Evolutionary conservation across 192 early-diverging fungal species (phyloP), one percentile per base, ranked within the genome.

Genomic region (Geranomyces variabilis): DNA sequence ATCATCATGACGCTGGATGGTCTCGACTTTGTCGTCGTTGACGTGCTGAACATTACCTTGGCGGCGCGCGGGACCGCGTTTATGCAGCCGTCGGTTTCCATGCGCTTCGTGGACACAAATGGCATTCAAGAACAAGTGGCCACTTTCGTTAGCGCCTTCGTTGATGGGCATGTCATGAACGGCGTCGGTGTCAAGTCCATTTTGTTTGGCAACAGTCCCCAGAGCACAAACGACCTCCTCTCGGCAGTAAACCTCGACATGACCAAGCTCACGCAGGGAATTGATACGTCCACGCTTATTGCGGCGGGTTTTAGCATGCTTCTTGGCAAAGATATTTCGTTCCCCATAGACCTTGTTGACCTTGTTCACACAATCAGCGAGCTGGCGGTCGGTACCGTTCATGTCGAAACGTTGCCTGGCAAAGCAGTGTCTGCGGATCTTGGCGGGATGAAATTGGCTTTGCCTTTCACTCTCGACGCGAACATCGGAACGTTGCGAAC

Each of bases 381-480:
- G 26, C 8, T 14, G 8, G 24, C 24, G 12, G 19, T 19, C 8
- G 56, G 56, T 8, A 57, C 56, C 12, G 9, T 57, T 26, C 10
- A 24, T 10, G 19, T 57, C 9, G 56, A 57, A 14, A 57, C 56
- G 14, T 22, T 21, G 26, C 56, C 56, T 10, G 24, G 24, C 56
- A 57, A 24, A 57, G 56, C 24, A 10, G 24, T 57, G 13, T 21
- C 19, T 24, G 19, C 26, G 10, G 24, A 26, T 24, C 12, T 57
- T 10, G 56, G 9, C 9, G 56, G 56, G 9, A 26, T 57, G 56
- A 57, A 57, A 24, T 8, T 24, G 10, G 63, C 63, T 29, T 26
- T 64, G 13, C 56, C 56, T 12, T 57, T 57, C 24, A 57, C 56
- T 57, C 14, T 57, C 9, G 56, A 57, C 26, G 56, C 56, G 13